phyloP scores from a whole-genome alignment of 2,329 filamentous ascomycete genomes.

The Chaetomium sp. region DNA sequence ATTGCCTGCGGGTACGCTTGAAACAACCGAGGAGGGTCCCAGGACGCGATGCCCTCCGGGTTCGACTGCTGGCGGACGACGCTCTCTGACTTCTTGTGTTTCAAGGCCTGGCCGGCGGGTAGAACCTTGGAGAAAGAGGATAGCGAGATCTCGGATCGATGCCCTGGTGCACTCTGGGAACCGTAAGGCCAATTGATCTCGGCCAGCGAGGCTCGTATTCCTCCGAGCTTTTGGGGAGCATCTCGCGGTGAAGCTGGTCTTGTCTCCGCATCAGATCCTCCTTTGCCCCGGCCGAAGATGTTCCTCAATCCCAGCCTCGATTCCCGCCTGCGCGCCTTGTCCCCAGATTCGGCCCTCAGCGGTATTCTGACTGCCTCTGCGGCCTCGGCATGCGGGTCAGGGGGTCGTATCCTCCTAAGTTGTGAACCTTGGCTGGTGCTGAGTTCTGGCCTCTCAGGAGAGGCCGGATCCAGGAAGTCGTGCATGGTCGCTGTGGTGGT shows the following conservation, averaged over 20 bases:
- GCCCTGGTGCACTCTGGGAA: conserved; percentile 36
- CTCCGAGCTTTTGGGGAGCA: conserved; percentile 39
- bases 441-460: conserved; percentile 38
- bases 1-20: conserved; percentile 84
- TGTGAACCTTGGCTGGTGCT: conserved; percentile 40
- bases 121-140: conserved; percentile 28
- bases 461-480: conserved; percentile 26
- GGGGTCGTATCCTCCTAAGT: conserved; percentile 44
- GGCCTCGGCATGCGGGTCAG: conserved; percentile 38
- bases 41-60: conserved; percentile 45
- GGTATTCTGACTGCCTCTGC: conserved; percentile 46
- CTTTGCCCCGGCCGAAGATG: conserved; percentile 53
- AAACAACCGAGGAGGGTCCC: conserved; percentile 76
- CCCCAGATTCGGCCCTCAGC: conserved; percentile 44
- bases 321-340: conserved; percentile 50
- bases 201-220: conserved; percentile 50
- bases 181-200: conserved; percentile 50
- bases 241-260: conserved; percentile 32
- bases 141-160: conserved; percentile 43
- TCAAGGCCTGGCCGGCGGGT: conserved; percentile 27
- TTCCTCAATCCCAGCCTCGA: conserved; percentile 55
- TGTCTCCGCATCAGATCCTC: conserved; percentile 41
- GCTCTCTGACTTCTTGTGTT: conserved; percentile 37
- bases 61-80: conserved; percentile 31
- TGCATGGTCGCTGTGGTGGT: conserved; percentile 27